Evolutionary conservation across 768 basidiomycete species (phyloP), one percentile per base, ranked within the genome.

Genomic region (Pulveroboletus sp.): DNA sequence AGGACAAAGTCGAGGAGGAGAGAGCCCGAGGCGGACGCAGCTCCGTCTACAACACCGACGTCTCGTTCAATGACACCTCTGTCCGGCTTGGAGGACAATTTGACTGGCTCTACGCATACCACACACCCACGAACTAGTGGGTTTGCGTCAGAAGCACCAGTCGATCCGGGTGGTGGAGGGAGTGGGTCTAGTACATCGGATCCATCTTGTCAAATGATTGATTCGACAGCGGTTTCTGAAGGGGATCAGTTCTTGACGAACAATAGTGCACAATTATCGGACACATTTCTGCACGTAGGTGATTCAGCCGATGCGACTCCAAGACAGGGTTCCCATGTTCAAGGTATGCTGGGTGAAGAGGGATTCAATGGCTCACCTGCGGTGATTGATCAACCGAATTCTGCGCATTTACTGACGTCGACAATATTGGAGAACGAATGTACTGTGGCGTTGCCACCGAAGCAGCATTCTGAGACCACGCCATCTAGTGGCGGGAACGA

Each of bases 131-230:
- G 0, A 5, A 36, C 10, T 9, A 36, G 40, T 0, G 43, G 40
- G 36, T 48, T 49, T 17, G 27, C 8, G 21, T 50, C 55, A 2
- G 59, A 64, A 37, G 39, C 24, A 3, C 39, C 9, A 11, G 54
- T 47, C 33, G 64, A 65, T 57, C 64, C 64, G 2, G 57, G 60
- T 36, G 64, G 59, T 37, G 55, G 43, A 37, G 41, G 31, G 26
- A 52, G 28, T 21, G 30, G 32, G 28, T 2, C 39, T 21, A 39
- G 17, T 44, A 36, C 28, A 14, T 43, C 31, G n/a, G 9, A 49
- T 14, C 11, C 45, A 12, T 40, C 54, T 8, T 51, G 51, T 12
- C 56, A 47, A 30, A 39, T 43, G 0, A 37, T 46, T 2, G 58
- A 63, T 44, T 52, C 49, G 14, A 41, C 35, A 12, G 37, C 41